Evolutionary conservation across 163 green algal species (phyloP), one percentile per base, ranked within the genome.

Genomic region (Scenedesmus sp.): DNA sequence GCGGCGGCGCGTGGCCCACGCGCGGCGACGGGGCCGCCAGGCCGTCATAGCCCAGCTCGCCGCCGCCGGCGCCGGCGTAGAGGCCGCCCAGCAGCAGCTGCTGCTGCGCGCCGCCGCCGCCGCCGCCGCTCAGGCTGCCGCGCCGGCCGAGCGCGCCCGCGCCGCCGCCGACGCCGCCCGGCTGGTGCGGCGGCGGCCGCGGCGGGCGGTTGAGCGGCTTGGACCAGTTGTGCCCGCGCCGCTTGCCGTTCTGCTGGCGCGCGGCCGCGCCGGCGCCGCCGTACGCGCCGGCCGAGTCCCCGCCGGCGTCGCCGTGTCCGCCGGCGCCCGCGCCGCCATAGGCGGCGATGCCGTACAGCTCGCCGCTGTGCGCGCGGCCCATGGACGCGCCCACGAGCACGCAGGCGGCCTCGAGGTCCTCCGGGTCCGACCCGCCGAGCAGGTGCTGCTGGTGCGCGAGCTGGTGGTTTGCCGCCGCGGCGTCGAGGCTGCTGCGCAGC

Each of bases 211-310:
- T 71, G 7, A 71, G n/a, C 42, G 71, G 71, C 71, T 80, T 80
- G 20, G 71, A 80, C 71, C 71, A 80, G 71, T 80, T 80, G 45
- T 80, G 71, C 9, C 71, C 71, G 11, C 71, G 62, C 20, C 71
- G 45, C 15, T 58, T 26, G 29, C 45, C 58, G 42, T 48, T 47
- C 39, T 72, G 45, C 0, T 44, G 42, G 33, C 22, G 22, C 24
- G n/a, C 53, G 9, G n/a, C 14, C 15, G 20, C 18, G 29, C 33
- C 58, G 15, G 18, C 70, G 28, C 53, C 42, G 14, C 63, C 26
- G 29, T 15, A 71, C 36, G 29, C 45, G 44, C 39, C 39, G 4
- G 42, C 44, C 17, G 39, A 39, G n/a, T n/a, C n/a, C n/a, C n/a
- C n/a, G n/a, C n/a, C 24, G 56, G 22, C 33, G 39, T 15, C 44